Conservation (phyloP, 345 rosid species). For the Citrus unshiu region DNA sequence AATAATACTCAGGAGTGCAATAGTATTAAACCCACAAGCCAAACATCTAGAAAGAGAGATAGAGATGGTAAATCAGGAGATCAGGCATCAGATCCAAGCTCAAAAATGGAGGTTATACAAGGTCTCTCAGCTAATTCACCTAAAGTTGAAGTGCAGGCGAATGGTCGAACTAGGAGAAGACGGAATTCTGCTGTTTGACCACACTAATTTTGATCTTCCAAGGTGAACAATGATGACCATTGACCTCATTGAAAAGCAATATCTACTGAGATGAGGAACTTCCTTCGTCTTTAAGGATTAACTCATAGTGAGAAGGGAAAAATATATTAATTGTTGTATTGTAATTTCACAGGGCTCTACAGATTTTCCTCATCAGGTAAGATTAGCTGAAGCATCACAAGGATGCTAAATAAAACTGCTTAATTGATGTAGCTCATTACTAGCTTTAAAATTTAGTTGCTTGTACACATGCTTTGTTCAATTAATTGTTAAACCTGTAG, state of each 20-base stretch:
- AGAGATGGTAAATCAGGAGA: conserved; percentile 8
- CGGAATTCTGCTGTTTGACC: conserved; percentile 11
- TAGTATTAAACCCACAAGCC: neutral
- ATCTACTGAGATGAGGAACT: neutral
- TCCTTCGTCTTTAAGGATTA: neutral
- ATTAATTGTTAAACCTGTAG: neutral
- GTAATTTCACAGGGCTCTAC: neutral
- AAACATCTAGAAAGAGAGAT: conserved; percentile 6
- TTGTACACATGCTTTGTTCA: neutral
- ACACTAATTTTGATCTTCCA: neutral
- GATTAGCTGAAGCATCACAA: neutral
- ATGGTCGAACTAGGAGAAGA: conserved; percentile 4
- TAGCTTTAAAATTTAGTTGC: neutral
- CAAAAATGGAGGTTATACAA: neutral
- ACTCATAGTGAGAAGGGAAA: neutral
- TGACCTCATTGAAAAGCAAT: neutral
- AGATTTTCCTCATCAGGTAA: neutral
- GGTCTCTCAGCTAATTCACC: neutral
- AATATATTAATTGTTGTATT: neutral
- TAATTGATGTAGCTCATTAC: neutral
- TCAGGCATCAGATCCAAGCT: neutral
- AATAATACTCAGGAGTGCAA: neutral
- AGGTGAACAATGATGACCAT: conserved; percentile 4
- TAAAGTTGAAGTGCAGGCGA: conserved; percentile 1
- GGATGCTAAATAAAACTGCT: neutral